Evolutionary conservation across 73 alveolate genomes (phyloP).

Genomic region (Paramecium biaurelia): DNA sequence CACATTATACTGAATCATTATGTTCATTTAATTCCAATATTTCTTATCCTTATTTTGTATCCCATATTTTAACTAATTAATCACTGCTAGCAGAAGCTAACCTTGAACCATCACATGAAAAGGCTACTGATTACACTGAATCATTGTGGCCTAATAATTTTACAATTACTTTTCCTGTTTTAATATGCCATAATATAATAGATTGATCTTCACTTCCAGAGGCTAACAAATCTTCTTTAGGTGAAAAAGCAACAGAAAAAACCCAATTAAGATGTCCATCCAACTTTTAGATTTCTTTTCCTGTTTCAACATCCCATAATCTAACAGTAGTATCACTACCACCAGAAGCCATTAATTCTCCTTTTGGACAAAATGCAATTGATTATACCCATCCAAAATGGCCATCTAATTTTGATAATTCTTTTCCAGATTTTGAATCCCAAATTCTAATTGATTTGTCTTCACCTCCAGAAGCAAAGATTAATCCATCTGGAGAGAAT

Average conservation of each 20-base stretch:
- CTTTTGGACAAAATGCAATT: neutral
- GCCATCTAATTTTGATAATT: neutral
- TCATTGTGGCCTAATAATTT: neutral
- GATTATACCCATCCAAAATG: neutral
- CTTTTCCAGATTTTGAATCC: neutral
- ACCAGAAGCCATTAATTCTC: neutral
- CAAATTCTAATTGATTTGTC: neutral
- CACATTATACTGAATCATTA: neutral
- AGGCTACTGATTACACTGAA: neutral
- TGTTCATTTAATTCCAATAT: neutral
- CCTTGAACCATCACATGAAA: neutral
- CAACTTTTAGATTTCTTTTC: neutral
- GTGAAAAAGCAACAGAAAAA: slow-evolving; percentile 81
- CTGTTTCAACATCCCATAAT: neutral
- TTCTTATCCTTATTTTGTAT: neutral
- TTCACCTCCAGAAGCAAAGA: neutral
- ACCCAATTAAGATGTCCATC: slow-evolving; percentile 91
- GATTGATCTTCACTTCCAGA: neutral
- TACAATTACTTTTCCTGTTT: neutral
- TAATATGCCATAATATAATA: neutral
- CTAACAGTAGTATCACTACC: neutral
- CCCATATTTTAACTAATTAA: neutral
- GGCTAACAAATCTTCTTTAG: neutral
- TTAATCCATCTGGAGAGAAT: slow-evolving; percentile 66
- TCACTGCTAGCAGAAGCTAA: neutral